Evolutionary conservation across 179 eudicot genomes (phyloP), one percentile per base, ranked within the genome.

Genomic region (Actinidia chinensis): DNA sequence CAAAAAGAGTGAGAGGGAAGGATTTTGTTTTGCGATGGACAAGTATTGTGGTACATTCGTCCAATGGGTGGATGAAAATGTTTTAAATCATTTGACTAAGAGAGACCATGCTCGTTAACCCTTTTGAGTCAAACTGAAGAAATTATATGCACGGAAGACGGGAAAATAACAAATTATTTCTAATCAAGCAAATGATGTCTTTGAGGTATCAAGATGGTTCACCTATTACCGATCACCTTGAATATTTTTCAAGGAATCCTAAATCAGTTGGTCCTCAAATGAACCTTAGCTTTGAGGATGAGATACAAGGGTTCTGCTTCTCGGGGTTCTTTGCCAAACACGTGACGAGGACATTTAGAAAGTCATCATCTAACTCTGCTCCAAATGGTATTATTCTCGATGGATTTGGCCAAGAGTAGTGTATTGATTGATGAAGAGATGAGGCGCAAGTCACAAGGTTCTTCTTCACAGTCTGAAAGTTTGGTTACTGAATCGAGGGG

Each of bases 41-140:
- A 73, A 22, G 78, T 54, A 3, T 74, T 40, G 65, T 65, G 78
- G 23, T 74, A 18, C 14, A 73, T 79, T 25, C 0, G 74, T n/a
- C 22, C 77, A 72, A 9, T 79, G 73, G 78, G 61, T 73, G 2
- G 82, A 79, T 36, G 82, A 79, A 51, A 79, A 79, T 72, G 82
- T 79, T 14, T 73, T 60, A 48, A 72, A 79, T 50, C 77, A 79
- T 64, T 14, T 73, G 8, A 6, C 1, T n/a, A 13, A 1, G 82
- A 71, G 33, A 73, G n/a, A 48, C 1, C 63, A 73, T 51, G 82
- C 78, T 8, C 42, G 68, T 20, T n/a, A n/a, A n/a, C n/a, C 73
- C 8, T 33, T 66, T 2, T 36, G 48, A 14, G 78, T 22, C 63
- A 78, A 71, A 61, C 75, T 40, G 13, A 50, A 52, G 78, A 66